Percentiles rank a stretch among this genome's conserved stretches.
Conservation (phyloP, 169 alveolate species). For the Plasmodium cynomolgi region DNA sequence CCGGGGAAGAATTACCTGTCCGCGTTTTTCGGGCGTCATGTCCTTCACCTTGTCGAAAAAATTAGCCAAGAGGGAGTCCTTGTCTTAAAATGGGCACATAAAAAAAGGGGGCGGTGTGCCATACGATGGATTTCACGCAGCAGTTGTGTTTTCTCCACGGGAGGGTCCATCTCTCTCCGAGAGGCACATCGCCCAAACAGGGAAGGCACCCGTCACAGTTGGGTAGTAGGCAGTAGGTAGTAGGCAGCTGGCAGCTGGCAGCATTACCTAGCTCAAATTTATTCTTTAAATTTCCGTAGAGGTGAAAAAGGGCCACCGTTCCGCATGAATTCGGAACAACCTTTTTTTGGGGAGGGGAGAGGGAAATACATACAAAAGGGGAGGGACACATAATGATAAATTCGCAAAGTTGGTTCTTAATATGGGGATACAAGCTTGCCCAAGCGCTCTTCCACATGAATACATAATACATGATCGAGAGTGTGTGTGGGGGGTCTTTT, state of each 20-base stretch:
- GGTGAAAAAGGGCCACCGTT: constrained; percentile 57
- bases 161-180: too few species aligned
- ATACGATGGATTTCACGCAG: background rate
- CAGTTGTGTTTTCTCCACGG: too few species aligned
- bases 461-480: background rate
- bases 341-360: background rate
- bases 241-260: background rate
- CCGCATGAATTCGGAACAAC: constrained; percentile 51
- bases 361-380: background rate
- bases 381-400: background rate
- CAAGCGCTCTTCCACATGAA: background rate
- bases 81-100: constrained; percentile 28
- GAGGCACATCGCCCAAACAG: background rate
- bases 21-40: constrained; percentile 31
- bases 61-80: constrained; percentile 20
- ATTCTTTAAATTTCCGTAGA: constrained; percentile 26
- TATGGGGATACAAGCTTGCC: background rate
- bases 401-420: background rate
- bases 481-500: background rate
- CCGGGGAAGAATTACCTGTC: constrained; percentile 18
- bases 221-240: too few species aligned
- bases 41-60: constrained; percentile 38
- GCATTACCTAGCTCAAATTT: constrained; percentile 18
- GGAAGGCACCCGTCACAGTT: background rate
- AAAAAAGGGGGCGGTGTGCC: background rate